Evolutionary conservation across 2,329 filamentous ascomycete genomes (phyloP), one percentile per base, ranked within the genome.

Genomic region (Endocalyx cinctus): DNA sequence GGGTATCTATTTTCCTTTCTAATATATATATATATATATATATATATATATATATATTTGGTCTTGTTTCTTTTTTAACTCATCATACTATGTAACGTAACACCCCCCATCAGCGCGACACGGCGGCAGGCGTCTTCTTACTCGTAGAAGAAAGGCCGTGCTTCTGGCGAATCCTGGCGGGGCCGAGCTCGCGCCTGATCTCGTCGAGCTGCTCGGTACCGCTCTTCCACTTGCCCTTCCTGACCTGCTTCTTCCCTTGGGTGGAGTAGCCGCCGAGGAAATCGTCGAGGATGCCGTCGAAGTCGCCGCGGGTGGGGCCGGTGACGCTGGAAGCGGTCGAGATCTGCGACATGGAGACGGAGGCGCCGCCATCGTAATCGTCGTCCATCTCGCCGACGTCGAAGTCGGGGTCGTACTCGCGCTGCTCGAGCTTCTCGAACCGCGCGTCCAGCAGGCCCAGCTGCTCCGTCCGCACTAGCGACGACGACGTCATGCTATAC

Each of bases 191-290:
- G 43, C 75, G 74, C 33, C 92, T 73, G 32, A 98, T 82, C 63
- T 97, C 90, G 46, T 97, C 92, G 39, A 97, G 68, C 67, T 97
- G 87, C 60, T 86, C 81, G 45, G 96, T 71, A 1, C 92, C 92
- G 39, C 75, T 85, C 56, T 84, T 82, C 45, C 84, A 79, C 54
- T 83, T 86, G 13, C 82, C 82, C 63, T 89, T 87, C 66, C 89
- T 90, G 14, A 87, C 75, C 10, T 72, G 68, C 57, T 80, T 82
- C 65, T 87, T 88, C 2, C 83, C 83, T 16, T 73, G 73, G 61
- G 79, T 82, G 8, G 77, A 77, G 54, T 86, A 83, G 20, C 70
- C 79, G 7, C 80, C 84, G 17, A 97, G 64, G 63, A 98, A 98
- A 36, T 95, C 89, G 55, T 97, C 90, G 70, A 98, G 79, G 55